Evolutionary conservation across 331 rosid genomes (phyloP).

Genomic region (Dryas integrifolia): DNA sequence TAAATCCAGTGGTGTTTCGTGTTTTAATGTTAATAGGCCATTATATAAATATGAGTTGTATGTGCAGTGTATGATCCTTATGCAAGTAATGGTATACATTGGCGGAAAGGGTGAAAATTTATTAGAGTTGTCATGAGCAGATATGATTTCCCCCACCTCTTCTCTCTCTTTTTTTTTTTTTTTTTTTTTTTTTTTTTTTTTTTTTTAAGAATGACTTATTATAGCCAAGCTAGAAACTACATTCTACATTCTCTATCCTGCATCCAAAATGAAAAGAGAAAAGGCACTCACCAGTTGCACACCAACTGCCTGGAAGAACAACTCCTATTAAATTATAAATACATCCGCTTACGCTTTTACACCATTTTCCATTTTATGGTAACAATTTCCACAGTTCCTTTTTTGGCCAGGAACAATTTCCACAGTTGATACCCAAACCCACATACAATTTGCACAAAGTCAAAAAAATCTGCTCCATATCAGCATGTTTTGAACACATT

Average conservation of each 20-base stretch:
- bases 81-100: not conserved
- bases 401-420: not conserved
- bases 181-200: too few species aligned
- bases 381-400: not conserved
- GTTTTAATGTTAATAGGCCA: not conserved
- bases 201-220: too few species aligned
- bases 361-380: not conserved
- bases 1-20: not conserved
- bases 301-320: not conserved
- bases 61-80: not conserved
- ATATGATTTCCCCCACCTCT: too few species aligned
- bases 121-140: too few species aligned
- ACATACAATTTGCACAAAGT: not conserved
- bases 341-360: not conserved
- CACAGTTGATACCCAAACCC: not conserved
- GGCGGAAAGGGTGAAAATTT: not conserved
- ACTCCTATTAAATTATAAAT: not conserved
- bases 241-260: not conserved
- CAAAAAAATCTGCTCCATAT: constrained; percentile 22
- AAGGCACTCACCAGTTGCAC: not conserved
- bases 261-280: constrained; percentile 1
- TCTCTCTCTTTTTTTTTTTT: too few species aligned
- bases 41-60: not conserved
- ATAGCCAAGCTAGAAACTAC: too few species aligned
- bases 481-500: constrained; percentile 39